Evolutionary conservation across 495 filamentous ascomycete species (phyloP).

Genomic region (Achaetomiella virescens): DNA sequence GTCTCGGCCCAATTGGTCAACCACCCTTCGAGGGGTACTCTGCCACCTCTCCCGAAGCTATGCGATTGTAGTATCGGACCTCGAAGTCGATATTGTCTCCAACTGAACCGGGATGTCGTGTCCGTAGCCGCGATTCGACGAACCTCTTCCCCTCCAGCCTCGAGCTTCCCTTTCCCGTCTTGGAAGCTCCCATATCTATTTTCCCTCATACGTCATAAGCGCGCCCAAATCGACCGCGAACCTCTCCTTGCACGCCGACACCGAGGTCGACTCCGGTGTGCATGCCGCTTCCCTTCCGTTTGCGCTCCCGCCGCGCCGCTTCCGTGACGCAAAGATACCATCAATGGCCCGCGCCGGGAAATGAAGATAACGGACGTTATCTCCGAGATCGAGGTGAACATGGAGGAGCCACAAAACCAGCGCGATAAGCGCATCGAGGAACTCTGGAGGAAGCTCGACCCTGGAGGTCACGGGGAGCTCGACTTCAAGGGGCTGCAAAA

Average conservation of each 20-base stretch:
- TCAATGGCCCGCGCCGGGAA: constrained; percentile 27
- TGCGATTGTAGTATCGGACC: constrained; percentile 4
- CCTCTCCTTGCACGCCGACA: too few relatives aligned
- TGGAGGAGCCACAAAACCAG: constrained; percentile 61
- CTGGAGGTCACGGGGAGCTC: constrained; percentile 65
- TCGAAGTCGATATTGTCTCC: neutral
- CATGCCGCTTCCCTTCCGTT: neutral
- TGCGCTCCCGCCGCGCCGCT: neutral
- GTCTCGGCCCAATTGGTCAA: constrained; percentile 13
- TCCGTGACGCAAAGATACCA: constrained; percentile 11
- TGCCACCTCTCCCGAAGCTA: constrained; percentile 3
- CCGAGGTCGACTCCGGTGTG: neutral
- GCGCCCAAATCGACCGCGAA: too few relatives aligned
- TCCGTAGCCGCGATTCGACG: neutral
- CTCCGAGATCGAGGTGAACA: constrained; percentile 36
- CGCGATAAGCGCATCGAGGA: constrained; percentile 70
- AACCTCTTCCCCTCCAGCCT: neutral
- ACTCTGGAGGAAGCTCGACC: constrained; percentile 77
- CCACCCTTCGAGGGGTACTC: constrained; percentile 3
- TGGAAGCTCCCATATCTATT: constrained; percentile 9
- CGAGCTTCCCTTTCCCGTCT: constrained; percentile 3
- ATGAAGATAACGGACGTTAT: constrained; percentile 42
- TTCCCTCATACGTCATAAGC: constrained; percentile 23
- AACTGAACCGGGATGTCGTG: constrained; percentile 8
- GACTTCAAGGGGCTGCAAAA: constrained; percentile 77